Evolutionary conservation across 148 eudicot species (phyloP).

Genomic region (Cornus kousa): DNA sequence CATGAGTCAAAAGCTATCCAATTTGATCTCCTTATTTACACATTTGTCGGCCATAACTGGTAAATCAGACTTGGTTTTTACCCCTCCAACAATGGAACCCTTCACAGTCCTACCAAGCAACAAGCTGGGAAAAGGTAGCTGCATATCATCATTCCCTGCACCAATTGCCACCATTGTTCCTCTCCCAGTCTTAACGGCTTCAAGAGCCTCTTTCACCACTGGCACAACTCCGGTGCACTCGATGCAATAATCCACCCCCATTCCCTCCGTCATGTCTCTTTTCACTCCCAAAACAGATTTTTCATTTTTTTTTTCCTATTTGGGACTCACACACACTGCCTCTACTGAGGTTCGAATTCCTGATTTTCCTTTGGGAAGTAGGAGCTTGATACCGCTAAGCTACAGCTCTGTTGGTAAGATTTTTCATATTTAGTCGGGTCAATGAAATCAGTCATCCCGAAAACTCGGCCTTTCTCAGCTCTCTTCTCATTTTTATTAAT

Average conservation of each 20-base stretch:
- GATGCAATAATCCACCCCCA: constrained; percentile 4
- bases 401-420: too few relatives aligned
- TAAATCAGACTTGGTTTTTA: constrained; percentile 13
- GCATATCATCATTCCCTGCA: constrained; percentile 16
- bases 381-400: too few relatives aligned
- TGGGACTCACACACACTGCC: too few relatives aligned
- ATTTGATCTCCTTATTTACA: constrained; percentile 2
- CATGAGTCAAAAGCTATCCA: constrained; percentile 25
- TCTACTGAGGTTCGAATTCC: too few relatives aligned
- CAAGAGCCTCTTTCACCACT: constrained; percentile 5
- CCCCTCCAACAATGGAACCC: constrained; percentile 21
- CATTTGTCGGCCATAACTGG: constrained; percentile 17
- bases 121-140: constrained; percentile 11
- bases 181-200: constrained; percentile 1
- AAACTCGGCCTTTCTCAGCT: background rate
- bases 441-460: constrained; percentile 15
- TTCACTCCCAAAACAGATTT: background rate
- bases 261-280: constrained; percentile 1
- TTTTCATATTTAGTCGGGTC: background rate
- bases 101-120: constrained; percentile 21
- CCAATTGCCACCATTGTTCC: constrained; percentile 20
- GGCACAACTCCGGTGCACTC: constrained; percentile 10
- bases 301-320: too few relatives aligned
- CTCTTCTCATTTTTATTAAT: background rate
- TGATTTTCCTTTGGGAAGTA: too few relatives aligned